phyloP scores from a whole-genome alignment of 2,329 filamentous ascomycete species.

The Ophiostoma montium region DNA sequence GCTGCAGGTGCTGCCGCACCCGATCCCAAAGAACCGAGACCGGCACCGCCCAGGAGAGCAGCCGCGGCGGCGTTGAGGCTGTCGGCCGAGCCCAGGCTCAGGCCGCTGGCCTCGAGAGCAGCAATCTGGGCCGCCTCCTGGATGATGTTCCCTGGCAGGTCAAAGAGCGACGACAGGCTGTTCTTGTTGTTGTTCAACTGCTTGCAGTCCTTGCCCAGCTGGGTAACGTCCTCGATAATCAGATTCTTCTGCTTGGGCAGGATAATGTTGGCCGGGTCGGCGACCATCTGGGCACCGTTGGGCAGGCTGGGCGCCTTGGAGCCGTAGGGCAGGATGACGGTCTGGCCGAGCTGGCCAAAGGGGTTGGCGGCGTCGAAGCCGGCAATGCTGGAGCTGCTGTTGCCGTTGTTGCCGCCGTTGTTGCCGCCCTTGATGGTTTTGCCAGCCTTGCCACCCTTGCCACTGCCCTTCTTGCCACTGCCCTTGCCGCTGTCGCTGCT shows the following conservation, averaged over 20 bases:
- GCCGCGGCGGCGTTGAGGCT: slow-evolving; percentile 9
- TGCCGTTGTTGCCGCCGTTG: background rate
- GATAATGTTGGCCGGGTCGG: slow-evolving; percentile 26
- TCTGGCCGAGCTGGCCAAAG: slow-evolving; percentile 21
- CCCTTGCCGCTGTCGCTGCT: background rate
- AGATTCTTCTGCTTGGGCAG: slow-evolving; percentile 20
- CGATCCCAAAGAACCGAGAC: background rate
- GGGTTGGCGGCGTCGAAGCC: slow-evolving; percentile 20
- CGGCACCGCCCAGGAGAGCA: slow-evolving; percentile 1
- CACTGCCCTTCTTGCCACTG: too few species aligned
- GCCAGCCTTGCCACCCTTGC: too few species aligned
- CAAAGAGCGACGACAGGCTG: slow-evolving; percentile 20
- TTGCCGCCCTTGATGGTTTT: background rate
- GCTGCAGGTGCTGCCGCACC: background rate
- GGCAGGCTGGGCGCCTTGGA: slow-evolving; percentile 18
- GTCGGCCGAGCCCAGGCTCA: slow-evolving; percentile 13
- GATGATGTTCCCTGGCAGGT: slow-evolving; percentile 16
- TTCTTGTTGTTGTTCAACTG: slow-evolving; percentile 16
- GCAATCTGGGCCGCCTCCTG: slow-evolving; percentile 20
- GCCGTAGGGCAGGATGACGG: slow-evolving; percentile 22
- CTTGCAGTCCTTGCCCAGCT: slow-evolving; percentile 22
- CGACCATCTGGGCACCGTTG: slow-evolving; percentile 19
- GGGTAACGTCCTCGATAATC: slow-evolving; percentile 22
- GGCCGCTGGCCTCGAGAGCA: slow-evolving; percentile 16
- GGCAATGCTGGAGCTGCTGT: slow-evolving; percentile 8